Evolutionary conservation across 768 basidiomycete genomes (phyloP).

Genomic region (Phlebiopsis gigantea): DNA sequence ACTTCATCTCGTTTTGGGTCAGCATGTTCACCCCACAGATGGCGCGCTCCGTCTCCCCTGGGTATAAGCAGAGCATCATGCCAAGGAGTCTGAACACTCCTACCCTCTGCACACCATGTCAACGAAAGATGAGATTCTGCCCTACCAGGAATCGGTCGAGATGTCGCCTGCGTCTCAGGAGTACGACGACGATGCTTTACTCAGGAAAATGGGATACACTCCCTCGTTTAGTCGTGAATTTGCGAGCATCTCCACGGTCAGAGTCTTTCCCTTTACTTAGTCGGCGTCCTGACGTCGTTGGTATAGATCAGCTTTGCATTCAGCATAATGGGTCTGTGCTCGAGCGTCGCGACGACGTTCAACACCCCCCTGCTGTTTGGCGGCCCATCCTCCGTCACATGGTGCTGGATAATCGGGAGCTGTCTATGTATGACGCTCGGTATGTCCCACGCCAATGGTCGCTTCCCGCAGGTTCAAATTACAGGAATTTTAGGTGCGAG

Average conservation of each 20-base stretch:
- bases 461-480: constrained; percentile 2
- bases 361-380: constrained; percentile 66
- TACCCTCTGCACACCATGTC: too few species aligned
- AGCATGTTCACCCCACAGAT: too few species aligned
- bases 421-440: constrained; percentile 68
- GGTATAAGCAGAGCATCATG: too few species aligned
- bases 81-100: too few species aligned
- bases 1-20: too few species aligned
- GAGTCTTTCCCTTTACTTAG: constrained; percentile 14
- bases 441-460: constrained; percentile 10
- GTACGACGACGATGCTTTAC: constrained; percentile 60
- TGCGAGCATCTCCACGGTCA: constrained; percentile 68
- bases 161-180: too few species aligned
- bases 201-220: constrained; percentile 63
- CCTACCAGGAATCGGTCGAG: too few species aligned
- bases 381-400: constrained; percentile 64
- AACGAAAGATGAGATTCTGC: too few species aligned
- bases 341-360: constrained; percentile 73
- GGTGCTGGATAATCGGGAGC: constrained; percentile 74
- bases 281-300: not conserved
- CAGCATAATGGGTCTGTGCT: constrained; percentile 78
- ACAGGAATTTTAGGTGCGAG: constrained; percentile 36
- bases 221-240: constrained; percentile 84
- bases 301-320: constrained; percentile 66
- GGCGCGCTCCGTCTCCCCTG: too few species aligned